These are phyloP conservation scores for Conticribra guillardii DNA, from an alignment of 108 stramenopile species.

Conservation along the genomic window DNA sequence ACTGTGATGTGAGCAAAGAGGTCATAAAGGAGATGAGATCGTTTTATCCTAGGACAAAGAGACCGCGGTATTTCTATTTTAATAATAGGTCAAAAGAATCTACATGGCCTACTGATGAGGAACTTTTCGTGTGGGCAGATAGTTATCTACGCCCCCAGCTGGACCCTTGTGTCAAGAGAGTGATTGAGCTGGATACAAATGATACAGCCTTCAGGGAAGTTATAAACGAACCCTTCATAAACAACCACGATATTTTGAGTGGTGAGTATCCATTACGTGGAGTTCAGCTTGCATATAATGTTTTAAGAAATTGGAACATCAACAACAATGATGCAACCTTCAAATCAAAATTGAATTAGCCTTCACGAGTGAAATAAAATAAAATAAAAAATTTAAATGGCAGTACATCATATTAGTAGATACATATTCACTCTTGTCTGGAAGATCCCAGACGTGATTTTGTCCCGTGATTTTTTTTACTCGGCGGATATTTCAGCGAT, in stretches of 20 bases:
- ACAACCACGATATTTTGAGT: conserved; percentile 21
- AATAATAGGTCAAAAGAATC: conserved; percentile 2
- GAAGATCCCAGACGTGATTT: too few species aligned
- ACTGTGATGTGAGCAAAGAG: conserved; percentile 16
- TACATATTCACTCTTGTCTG: too few species aligned
- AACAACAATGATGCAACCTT: too few species aligned
- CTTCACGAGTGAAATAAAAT: too few species aligned
- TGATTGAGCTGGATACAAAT: conserved; percentile 23
- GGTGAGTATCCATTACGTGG: conserved; percentile 24
- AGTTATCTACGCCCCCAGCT: conserved; percentile 17
- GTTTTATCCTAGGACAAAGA: conserved; percentile 19
- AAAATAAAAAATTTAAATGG: too few species aligned
- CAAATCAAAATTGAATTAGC: too few species aligned
- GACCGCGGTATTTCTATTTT: conserved; percentile 14
- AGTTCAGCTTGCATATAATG: conserved; percentile 10
- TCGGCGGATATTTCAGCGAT: too few species aligned
- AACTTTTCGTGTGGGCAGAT: conserved; percentile 22
- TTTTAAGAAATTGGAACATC: conserved; percentile 1
- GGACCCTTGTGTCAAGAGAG: conserved; percentile 22
- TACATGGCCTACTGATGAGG: conserved; percentile 18
- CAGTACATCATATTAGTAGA: too few species aligned
- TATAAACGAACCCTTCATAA: conserved; percentile 16
- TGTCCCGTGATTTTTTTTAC: too few species aligned
- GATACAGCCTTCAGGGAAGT: conserved; percentile 10
- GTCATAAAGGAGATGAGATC: conserved; percentile 25